Conservation (phyloP, 2,329 filamentous ascomycete species). For the Calonectria crousiana region DNA sequence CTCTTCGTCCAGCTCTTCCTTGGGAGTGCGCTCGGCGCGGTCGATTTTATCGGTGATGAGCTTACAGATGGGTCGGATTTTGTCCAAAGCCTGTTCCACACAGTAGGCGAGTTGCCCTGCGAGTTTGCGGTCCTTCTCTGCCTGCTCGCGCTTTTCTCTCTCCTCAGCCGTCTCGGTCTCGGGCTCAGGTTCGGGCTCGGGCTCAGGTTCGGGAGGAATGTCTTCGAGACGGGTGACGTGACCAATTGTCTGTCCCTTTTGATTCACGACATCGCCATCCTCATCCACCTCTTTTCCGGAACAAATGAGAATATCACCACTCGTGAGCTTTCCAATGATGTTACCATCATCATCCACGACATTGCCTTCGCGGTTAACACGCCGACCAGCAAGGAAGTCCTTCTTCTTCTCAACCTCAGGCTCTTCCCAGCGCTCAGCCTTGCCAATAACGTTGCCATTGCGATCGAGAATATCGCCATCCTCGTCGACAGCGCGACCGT, state of each 20-base stretch:
- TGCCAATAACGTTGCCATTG: slow-evolving; percentile 72
- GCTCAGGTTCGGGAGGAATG: slow-evolving; percentile 58
- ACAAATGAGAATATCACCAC: slow-evolving; percentile 74
- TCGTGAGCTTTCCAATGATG: slow-evolving; percentile 74
- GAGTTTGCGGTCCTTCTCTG: slow-evolving; percentile 79
- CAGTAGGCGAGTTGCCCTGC: slow-evolving; percentile 80
- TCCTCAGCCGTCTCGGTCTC: slow-evolving; percentile 39
- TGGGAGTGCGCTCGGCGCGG: slow-evolving; percentile 80
- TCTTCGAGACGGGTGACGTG: slow-evolving; percentile 76
- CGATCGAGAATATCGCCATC: slow-evolving; percentile 87
- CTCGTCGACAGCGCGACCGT: slow-evolving; percentile 81
- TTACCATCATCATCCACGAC: slow-evolving; percentile 71
- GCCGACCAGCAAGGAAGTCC: slow-evolving; percentile 65
- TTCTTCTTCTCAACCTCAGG: slow-evolving; percentile 64
- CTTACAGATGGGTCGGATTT: slow-evolving; percentile 86
- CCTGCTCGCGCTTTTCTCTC: slow-evolving; percentile 67
- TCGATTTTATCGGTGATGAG: slow-evolving; percentile 90
- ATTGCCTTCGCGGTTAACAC: slow-evolving; percentile 70
- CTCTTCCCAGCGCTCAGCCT: slow-evolving; percentile 71
- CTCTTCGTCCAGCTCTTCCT: slow-evolving; percentile 92
- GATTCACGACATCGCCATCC: slow-evolving; percentile 78
- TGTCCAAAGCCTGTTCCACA: slow-evolving; percentile 84
- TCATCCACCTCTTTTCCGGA: slow-evolving; percentile 78
- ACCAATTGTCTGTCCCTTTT: slow-evolving; percentile 74
- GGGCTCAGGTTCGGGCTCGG: slow-evolving; percentile 59